Base-by-base conservation (phyloP, 345 rosid genomes). In the Populus pruinosa region DNA sequence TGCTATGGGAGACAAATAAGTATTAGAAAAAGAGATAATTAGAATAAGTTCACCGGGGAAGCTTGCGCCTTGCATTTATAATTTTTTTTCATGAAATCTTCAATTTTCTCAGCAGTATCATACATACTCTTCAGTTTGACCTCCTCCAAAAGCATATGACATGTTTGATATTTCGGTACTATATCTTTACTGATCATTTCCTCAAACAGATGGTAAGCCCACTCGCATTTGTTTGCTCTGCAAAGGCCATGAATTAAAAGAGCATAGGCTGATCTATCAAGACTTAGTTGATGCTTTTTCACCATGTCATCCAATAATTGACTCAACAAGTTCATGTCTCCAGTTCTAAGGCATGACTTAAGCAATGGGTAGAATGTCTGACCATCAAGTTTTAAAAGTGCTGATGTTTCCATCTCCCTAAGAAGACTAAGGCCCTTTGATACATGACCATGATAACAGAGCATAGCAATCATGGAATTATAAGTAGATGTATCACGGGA, bases 171-270 rank as follows among this genome's bases (percentile, higher is more conserved):
- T 77, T 82, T 86, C 2, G 97, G 97, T 2, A 64, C 85, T 44
- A 93, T 93, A 79, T 88, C 97, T 78, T 88, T 86, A 59, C 79
- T 83, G 66, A 90, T 83, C 96, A 93, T 91, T 82, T 90, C 97
- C 39, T 90, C 88, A 74, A 95, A 93, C 53, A 95, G 78, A 25
- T 69, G 71, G 79, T 83, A 93, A 64, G 98, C 97, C 95, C 91
- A 85, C 79, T 90, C 90, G 66, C 83, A 84, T 70, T 80, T 85
- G 77, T 89, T 75, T 50, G 91, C 90, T 83, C 90, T 86, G 66
- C 93, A 90, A 9, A 93, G 85, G 64, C 97, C 91, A 74, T 95
- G 99, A 82, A 95, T 88, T 76, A 93, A 62, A 75, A 95, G 92
- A 4, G 90, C 80, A 82, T 93, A 92, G 20, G 91, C 82, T 20